Percentiles rank a stretch among this genome's conserved stretches.
Evolutionary conservation across 2,329 filamentous ascomycete genomes (phyloP).

Genomic region (Orbilia oligospora): DNA sequence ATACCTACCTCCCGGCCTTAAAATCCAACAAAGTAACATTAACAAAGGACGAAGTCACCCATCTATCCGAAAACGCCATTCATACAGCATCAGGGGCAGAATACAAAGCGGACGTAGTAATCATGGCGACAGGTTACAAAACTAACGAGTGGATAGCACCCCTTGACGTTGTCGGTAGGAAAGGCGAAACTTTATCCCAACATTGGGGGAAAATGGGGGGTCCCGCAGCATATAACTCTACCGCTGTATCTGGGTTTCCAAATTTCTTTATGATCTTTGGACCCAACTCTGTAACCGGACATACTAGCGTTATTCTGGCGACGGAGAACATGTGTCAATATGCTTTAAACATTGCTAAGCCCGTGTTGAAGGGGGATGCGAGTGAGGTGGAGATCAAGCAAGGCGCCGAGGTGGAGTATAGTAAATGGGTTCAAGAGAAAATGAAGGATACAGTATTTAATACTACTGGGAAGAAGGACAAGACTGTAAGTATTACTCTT

Average conservation of each 20-base stretch:
- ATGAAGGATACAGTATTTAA: slow-evolving; percentile 54
- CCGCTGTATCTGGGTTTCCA: slow-evolving; percentile 74
- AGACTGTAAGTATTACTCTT: slow-evolving; percentile 34
- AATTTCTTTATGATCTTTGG: slow-evolving; percentile 75
- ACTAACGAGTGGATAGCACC: slow-evolving; percentile 72
- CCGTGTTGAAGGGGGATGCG: slow-evolving; percentile 70
- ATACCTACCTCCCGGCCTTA: slow-evolving; percentile 72
- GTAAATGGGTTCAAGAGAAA: slow-evolving; percentile 68
- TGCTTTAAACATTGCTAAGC: slow-evolving; percentile 73
- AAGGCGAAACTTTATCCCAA: slow-evolving; percentile 71
- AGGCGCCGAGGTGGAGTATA: slow-evolving; percentile 70
- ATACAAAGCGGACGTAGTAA: slow-evolving; percentile 73
- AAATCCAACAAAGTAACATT: slow-evolving; percentile 72
- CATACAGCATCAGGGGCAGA: slow-evolving; percentile 67
- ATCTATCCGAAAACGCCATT: slow-evolving; percentile 69
- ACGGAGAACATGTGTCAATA: slow-evolving; percentile 76
- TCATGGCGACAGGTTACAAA: slow-evolving; percentile 75
- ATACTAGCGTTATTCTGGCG: slow-evolving; percentile 74
- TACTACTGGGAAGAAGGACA: slow-evolving; percentile 11
- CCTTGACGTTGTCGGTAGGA: slow-evolving; percentile 71
- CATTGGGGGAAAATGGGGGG: slow-evolving; percentile 75
- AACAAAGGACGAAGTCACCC: slow-evolving; percentile 70
- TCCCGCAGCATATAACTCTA: slow-evolving; percentile 74
- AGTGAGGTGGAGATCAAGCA: slow-evolving; percentile 70
- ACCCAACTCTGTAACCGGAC: slow-evolving; percentile 76